Evolutionary conservation across 305 asterid species (phyloP).

Genomic region (Fraxinus xanthoxyloides): DNA sequence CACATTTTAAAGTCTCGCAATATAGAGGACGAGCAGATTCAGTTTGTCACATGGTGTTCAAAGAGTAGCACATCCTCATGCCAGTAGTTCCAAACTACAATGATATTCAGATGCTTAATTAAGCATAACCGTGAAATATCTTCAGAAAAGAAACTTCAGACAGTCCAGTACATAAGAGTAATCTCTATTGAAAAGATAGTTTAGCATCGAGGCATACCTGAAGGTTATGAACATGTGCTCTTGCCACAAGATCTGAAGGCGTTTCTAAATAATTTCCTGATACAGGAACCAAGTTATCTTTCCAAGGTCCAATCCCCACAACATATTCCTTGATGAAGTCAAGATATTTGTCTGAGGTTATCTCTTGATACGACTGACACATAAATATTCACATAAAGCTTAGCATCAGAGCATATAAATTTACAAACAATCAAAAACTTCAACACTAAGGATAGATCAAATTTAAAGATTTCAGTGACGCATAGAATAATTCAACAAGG

Average conservation of each 20-base stretch:
- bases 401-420: slow-evolving; percentile 8
- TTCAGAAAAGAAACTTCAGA: neutral
- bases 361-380: slow-evolving; percentile 76
- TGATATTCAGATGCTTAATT: neutral
- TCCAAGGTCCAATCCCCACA: slow-evolving; percentile 95
- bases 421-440: neutral
- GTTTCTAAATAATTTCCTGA: slow-evolving; percentile 49
- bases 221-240: slow-evolving; percentile 84
- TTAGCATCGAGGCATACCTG: slow-evolving; percentile 49
- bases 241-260: slow-evolving; percentile 75
- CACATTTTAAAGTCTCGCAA: neutral
- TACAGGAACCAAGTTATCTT: slow-evolving; percentile 62
- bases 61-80: neutral
- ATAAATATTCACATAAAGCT: slow-evolving; percentile 5
- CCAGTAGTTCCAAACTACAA: neutral
- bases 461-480: neutral
- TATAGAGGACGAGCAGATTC: neutral
- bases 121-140: neutral
- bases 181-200: neutral
- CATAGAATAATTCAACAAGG: neutral
- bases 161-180: neutral
- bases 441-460: neutral
- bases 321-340: slow-evolving; percentile 81
- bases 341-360: slow-evolving; percentile 77
- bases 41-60: neutral